Conservation (phyloP, 345 rosid species). For the Hibiscus mutabilis region DNA sequence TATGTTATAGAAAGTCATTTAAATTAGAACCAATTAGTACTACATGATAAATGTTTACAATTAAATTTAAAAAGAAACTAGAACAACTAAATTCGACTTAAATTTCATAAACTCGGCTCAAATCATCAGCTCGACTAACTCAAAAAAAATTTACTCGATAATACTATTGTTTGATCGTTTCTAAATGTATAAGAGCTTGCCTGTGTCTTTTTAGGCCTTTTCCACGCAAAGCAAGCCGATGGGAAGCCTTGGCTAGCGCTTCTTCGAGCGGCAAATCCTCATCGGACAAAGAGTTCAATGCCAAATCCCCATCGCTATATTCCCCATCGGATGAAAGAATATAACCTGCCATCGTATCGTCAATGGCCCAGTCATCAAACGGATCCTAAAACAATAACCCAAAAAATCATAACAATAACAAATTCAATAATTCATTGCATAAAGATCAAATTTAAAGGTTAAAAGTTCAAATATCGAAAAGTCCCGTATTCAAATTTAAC, state of each 20-base stretch:
- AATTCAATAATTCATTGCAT: background rate
- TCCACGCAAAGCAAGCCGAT: constrained; percentile 57
- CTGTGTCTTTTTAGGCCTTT: constrained; percentile 50
- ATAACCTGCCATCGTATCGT: constrained; percentile 28
- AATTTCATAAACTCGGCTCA: too few species aligned
- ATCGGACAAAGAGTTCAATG: constrained; percentile 45
- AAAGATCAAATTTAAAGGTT: too few species aligned
- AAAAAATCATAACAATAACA: background rate
- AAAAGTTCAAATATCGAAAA: too few species aligned
- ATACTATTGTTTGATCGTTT: too few species aligned
- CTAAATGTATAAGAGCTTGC: constrained; percentile 27
- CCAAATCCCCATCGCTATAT: constrained; percentile 64
- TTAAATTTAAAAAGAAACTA: too few species aligned
- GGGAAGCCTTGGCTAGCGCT: constrained; percentile 46
- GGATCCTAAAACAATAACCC: constrained; percentile 39
- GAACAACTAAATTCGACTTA: too few species aligned
- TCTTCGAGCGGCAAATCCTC: constrained; percentile 57
- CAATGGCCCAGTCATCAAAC: constrained; percentile 42
- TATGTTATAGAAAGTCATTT: too few species aligned
- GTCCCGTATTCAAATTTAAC: too few species aligned
- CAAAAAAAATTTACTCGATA: too few species aligned
- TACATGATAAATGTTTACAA: too few species aligned
- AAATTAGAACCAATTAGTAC: too few species aligned
- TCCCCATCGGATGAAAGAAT: constrained; percentile 55
- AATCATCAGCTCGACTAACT: too few species aligned